Evolutionary conservation across 1,139 yeast genomes (phyloP), one percentile per base, ranked within the genome.

Genomic region (Sugiyamaella pinicola): DNA sequence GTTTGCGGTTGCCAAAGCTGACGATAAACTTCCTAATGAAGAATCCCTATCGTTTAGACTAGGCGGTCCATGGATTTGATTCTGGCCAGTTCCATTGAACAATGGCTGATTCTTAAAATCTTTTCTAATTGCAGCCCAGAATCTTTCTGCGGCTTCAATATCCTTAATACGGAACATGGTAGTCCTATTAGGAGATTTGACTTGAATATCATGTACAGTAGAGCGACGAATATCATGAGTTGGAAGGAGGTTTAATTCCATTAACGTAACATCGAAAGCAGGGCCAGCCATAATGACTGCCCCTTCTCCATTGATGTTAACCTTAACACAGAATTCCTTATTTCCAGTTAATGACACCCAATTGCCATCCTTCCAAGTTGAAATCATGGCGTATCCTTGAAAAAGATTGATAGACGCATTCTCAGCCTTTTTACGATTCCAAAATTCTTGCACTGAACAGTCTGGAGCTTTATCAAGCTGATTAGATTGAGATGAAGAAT

Each of bases 161-260:
- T 58, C 56, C 10, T 56, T 52, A 37, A 66, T 53, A 9, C 70
- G 58, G 56, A 67, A 65, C 69, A 67, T 65, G 22, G 63, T 61
- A 24, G 64, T 63, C 12, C 58, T 60, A 18, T 49, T 47, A 2
- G 60, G 58, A 38, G 59, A 60, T 42, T 59, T 55, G 48, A 68
- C 52, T 47, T 68, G 69, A 18, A 68, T 61, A 51, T 68, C 71
- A 34, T 64, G 60, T 4, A 59, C 60, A 4, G 71, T 67, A 3
- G 63, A 55, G 49, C 61, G 57, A 13, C 64, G 56, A 17, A 59
- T 48, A 13, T 60, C 64, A 37, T 60, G 61, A 8, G 49, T 47
- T 6, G 63, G 60, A 15, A 52, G 41, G 26, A 62, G 45, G 44
- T 44, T 47, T 45, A 60, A 19, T 24, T 57, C 60, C 40, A 58